These are phyloP conservation scores for Pneumocystis wakefieldiae DNA, from an alignment of 1,139 yeast genomes.

Conservation along the genomic window DNA sequence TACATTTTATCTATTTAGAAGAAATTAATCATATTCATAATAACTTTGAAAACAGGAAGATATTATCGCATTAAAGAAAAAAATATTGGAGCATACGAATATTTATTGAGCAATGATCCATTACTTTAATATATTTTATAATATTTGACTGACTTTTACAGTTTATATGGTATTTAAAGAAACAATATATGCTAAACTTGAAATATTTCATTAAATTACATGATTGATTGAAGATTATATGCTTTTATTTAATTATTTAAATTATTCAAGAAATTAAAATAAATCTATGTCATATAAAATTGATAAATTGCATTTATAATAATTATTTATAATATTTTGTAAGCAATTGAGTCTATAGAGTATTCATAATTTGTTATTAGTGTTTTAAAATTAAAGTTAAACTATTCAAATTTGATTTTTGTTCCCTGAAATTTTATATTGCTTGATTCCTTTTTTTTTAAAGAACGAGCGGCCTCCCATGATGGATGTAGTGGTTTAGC, in stretches of 20 bases:
- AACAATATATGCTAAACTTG: not conserved
- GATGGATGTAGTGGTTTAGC: conserved; percentile 62
- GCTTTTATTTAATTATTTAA: not conserved
- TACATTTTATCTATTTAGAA: not conserved
- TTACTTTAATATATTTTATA: not conserved
- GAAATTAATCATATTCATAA: not conserved
- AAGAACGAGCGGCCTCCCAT: conserved; percentile 75
- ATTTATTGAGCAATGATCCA: not conserved
- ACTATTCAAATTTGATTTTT: conserved; percentile 47
- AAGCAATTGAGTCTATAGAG: not conserved
- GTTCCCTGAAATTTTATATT: conserved; percentile 67
- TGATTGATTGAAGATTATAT: not conserved
- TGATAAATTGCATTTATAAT: not conserved
- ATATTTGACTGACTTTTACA: not conserved
- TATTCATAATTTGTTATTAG: not conserved
- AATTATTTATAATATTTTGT: not conserved
- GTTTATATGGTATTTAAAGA: not conserved
- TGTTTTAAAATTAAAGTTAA: not conserved
- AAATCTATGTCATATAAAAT: not conserved
- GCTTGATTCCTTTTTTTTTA: conserved; percentile 30
- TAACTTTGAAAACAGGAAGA: not conserved
- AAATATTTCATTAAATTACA: not conserved
- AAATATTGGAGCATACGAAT: not conserved
- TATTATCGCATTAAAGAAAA: not conserved
- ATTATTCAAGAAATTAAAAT: not conserved